Evolutionary conservation across 1,284 basidiomycete species (phyloP), one percentile per base, ranked within the genome.

Genomic region (Naganishia albida): DNA sequence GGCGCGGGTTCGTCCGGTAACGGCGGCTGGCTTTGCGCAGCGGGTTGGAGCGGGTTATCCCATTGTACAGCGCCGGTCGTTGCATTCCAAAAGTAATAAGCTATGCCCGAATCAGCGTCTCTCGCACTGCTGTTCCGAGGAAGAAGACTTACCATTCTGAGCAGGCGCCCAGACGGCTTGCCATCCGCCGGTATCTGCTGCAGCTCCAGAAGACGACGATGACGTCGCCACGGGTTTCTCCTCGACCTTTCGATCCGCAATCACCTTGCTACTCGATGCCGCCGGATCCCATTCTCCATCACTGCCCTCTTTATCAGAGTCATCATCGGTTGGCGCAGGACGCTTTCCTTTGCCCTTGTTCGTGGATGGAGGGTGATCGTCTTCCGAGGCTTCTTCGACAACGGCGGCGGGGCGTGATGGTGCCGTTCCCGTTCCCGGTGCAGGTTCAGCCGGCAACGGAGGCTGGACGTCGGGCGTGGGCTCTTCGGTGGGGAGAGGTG

Each of bases 11-110:
- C 73, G 54, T 67, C 43, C n/a, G 78, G 71, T 10, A 77, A 68
- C 15, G 75, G 72, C 6, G 76, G 75, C 68, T 16, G 66, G 54
- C 70, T 39, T 0, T 68, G 15, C 6, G 76, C 68, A 6, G 71
- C 16, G 3, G 75, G 70, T 7, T 70, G 73, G 20, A 94, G 82
- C 7, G 91, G 91, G 74, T 94, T 94, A 44, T 82, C 82, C 92
- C 92, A 94, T 25, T 92, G 93, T 40, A 91, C 93, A 79, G 92
- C 86, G 66, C 87, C 82, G 0, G 90, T 91, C 64, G 81, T 77
- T 15, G 85, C 70, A 79, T 93, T 93, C 84, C 85, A 90, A 80
- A 93, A 93, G 79, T 93, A 94, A 81, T 92, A 93, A 18, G 89
- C 85, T 80, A 43, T 43, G n/a, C 8, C 30, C 34, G 34, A 34